Conservation (phyloP, 768 basidiomycete genomes). For the Tulasnella calospora region DNA sequence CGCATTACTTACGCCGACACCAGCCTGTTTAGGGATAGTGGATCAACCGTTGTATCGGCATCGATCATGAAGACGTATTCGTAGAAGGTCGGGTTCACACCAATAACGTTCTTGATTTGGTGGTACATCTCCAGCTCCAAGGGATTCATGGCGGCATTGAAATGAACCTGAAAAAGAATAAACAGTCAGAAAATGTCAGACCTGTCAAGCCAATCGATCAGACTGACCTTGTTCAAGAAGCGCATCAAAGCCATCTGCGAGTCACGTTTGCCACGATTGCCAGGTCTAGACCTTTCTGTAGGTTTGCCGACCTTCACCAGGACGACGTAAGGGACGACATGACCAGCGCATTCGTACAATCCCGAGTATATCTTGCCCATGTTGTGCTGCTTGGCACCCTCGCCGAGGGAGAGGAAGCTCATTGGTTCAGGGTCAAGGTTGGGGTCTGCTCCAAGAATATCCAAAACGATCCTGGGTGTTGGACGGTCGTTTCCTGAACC, state of each 20-base stretch:
- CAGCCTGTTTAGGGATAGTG: constrained; percentile 79
- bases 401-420: constrained; percentile 88
- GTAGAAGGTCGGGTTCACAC: constrained; percentile 97
- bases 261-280: constrained; percentile 97
- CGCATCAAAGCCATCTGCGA: constrained; percentile 95
- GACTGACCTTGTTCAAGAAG: constrained; percentile 86
- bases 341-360: constrained; percentile 86
- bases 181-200: neutral
- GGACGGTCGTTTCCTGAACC: constrained; percentile 95
- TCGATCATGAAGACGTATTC: constrained; percentile 92
- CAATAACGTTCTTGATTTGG: constrained; percentile 99
- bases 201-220: neutral
- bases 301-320: constrained; percentile 94
- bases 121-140: constrained; percentile 98
- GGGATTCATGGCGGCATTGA: constrained; percentile 93
- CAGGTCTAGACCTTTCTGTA: constrained; percentile 84
- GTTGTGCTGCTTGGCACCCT: constrained; percentile 93
- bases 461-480: constrained; percentile 92
- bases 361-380: constrained; percentile 98
- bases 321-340: constrained; percentile 92
- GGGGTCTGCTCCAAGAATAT: constrained; percentile 91
- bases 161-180: constrained; percentile 67
- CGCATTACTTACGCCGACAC: constrained; percentile 75
- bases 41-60: constrained; percentile 91
- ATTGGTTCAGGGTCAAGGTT: constrained; percentile 92